Percentiles rank a stretch among this genome's conserved stretches.
phyloP scores from a whole-genome alignment of 2,329 filamentous ascomycete genomes.

The Emergomyces pasteurianus region DNA sequence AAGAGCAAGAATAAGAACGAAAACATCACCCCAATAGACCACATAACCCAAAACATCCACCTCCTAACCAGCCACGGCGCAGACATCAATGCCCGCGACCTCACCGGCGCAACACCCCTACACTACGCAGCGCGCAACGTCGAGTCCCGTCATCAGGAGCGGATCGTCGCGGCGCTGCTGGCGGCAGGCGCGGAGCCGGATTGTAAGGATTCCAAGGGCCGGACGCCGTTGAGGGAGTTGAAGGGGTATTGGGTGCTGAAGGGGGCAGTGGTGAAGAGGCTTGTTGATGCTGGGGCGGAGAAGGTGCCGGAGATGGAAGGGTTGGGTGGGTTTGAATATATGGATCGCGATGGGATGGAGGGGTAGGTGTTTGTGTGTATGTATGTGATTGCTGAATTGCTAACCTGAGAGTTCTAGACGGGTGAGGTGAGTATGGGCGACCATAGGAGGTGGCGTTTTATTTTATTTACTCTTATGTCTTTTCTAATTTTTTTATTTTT shows the following conservation, averaged over 20 bases:
- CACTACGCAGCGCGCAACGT: background rate
- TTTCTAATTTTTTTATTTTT: too few species aligned
- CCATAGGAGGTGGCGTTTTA: background rate
- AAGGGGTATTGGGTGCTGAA: background rate
- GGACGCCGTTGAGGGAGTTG: background rate
- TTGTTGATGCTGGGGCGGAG: background rate
- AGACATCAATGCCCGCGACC: background rate
- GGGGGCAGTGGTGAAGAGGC: constrained; percentile 1
- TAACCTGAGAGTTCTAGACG: background rate
- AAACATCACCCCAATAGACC: background rate
- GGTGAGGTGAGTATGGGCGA: background rate
- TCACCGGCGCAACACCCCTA: background rate
- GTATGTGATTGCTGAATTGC: background rate
- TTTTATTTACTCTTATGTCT: too few species aligned
- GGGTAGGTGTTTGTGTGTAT: background rate
- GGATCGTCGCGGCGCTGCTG: background rate
- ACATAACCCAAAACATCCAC: background rate
- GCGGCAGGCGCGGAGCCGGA: background rate
- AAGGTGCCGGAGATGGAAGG: background rate
- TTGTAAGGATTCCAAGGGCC: background rate
- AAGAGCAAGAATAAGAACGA: too few species aligned
- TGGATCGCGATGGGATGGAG: background rate
- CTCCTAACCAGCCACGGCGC: background rate
- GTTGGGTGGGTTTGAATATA: background rate
- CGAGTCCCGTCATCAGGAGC: background rate